Evolutionary conservation across 129 eudicot species (phyloP).

Genomic region (Sambucus nigra): DNA sequence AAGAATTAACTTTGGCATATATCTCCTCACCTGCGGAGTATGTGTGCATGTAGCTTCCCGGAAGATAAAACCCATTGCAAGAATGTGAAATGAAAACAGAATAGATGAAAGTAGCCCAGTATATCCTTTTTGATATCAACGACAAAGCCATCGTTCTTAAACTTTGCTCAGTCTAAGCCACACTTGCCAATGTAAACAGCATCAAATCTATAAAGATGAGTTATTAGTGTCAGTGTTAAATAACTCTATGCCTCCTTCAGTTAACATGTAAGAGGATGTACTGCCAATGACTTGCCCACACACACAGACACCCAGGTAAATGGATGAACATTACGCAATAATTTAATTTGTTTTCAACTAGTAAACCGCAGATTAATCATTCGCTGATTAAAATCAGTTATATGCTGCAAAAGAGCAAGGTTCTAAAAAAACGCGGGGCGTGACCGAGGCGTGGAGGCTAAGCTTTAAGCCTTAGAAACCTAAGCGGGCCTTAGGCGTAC

Average conservation of each 20-base stretch:
- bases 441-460: too few species aligned
- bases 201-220: conserved; percentile 24
- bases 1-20: conserved; percentile 59
- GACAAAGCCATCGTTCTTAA: conserved; percentile 39
- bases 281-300: too few species aligned
- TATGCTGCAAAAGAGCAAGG: too few species aligned
- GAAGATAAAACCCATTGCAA: conserved; percentile 61
- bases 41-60: conserved; percentile 83
- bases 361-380: too few species aligned
- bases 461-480: too few species aligned
- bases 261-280: not conserved
- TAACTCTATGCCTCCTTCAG: not conserved
- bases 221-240: not conserved
- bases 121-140: conserved; percentile 32
- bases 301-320: too few species aligned
- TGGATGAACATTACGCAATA: too few species aligned
- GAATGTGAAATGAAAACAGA: conserved; percentile 23
- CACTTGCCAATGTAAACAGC: conserved; percentile 15
- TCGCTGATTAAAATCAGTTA: too few species aligned
- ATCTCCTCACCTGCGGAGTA: conserved; percentile 52
- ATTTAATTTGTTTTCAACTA: too few species aligned
- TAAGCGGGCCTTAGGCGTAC: too few species aligned
- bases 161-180: conserved; percentile 17
- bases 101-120: conserved; percentile 24
- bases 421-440: too few species aligned